Evolutionary conservation across 1,139 yeast species (phyloP).

Genomic region (Yamadazyma atlantica): DNA sequence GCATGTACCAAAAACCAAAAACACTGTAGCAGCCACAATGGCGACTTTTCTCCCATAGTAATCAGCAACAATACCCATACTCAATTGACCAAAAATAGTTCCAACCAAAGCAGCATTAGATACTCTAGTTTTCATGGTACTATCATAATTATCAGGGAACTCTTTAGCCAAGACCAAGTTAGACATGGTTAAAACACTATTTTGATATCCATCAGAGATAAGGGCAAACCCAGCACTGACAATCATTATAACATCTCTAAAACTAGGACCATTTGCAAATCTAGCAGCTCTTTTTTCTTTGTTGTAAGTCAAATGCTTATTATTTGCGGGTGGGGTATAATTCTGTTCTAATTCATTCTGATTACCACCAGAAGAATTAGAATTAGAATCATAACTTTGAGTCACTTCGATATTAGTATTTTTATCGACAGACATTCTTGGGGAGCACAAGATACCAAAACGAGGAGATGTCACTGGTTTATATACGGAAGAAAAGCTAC

Average conservation of each 20-base stretch:
- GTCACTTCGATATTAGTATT: neutral
- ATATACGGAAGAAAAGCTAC: neutral
- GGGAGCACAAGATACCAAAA: neutral
- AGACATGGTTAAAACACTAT: conserved; percentile 50
- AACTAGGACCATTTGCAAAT: conserved; percentile 26
- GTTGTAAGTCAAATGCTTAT: conserved; percentile 29
- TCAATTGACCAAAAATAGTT: conserved; percentile 50
- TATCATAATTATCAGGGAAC: conserved; percentile 31
- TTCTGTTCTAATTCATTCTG: neutral
- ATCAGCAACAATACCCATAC: conserved; percentile 45
- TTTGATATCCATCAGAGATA: conserved; percentile 54
- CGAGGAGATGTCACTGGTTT: neutral
- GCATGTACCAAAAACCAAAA: conserved; percentile 44
- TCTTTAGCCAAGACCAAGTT: conserved; percentile 35
- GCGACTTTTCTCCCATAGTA: conserved; percentile 49
- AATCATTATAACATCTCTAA: conserved; percentile 35
- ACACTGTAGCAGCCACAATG: conserved; percentile 44
- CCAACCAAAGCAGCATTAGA: conserved; percentile 51
- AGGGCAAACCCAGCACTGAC: conserved; percentile 52
- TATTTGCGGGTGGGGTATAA: neutral
- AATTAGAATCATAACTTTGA: neutral
- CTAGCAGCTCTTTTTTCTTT: conserved; percentile 32
- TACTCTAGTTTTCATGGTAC: conserved; percentile 44
- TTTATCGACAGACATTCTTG: neutral
- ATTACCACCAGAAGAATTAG: neutral